These are phyloP conservation scores for Infundibulicybe gibba DNA, from an alignment of 768 basidiomycete species.

Conservation along the genomic window DNA sequence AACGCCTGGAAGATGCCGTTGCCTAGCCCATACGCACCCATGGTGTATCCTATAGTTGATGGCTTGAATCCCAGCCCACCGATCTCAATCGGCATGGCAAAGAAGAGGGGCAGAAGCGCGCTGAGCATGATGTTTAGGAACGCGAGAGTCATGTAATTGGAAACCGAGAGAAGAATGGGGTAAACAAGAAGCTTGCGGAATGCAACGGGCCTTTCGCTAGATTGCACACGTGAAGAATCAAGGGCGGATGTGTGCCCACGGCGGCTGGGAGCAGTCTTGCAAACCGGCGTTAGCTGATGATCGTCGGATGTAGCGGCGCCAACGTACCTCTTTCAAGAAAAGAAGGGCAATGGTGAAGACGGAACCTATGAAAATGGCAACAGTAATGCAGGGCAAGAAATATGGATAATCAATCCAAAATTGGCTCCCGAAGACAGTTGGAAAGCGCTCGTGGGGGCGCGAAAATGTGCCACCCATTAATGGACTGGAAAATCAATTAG, in stretches of 20 bases:
- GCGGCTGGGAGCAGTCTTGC: background rate
- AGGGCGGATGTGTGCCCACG: background rate
- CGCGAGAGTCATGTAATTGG: constrained; percentile 51
- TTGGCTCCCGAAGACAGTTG: constrained; percentile 35
- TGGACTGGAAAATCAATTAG: constrained; percentile 1
- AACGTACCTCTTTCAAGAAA: constrained; percentile 16
- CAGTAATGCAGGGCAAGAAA: constrained; percentile 3
- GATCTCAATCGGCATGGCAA: constrained; percentile 43
- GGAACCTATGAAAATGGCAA: background rate
- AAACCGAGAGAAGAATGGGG: constrained; percentile 43
- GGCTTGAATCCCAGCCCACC: constrained; percentile 55
- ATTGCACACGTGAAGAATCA: no score
- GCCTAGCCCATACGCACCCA: constrained; percentile 40
- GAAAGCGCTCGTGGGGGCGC: constrained; percentile 30
- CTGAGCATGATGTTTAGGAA: constrained; percentile 36
- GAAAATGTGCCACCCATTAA: constrained; percentile 17
- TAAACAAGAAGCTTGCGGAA: constrained; percentile 36
- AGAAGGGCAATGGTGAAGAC: constrained; percentile 2
- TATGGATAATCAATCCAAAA: constrained; percentile 14
- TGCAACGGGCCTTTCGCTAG: no score
- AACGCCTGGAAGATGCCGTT: constrained; percentile 47
- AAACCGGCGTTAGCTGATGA: background rate
- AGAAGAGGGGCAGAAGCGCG: constrained; percentile 49
- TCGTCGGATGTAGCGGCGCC: background rate
- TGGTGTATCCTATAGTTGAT: constrained; percentile 44